phyloP scores from a whole-genome alignment of 1,284 basidiomycete genomes.

The Pseudozyma pruni region DNA sequence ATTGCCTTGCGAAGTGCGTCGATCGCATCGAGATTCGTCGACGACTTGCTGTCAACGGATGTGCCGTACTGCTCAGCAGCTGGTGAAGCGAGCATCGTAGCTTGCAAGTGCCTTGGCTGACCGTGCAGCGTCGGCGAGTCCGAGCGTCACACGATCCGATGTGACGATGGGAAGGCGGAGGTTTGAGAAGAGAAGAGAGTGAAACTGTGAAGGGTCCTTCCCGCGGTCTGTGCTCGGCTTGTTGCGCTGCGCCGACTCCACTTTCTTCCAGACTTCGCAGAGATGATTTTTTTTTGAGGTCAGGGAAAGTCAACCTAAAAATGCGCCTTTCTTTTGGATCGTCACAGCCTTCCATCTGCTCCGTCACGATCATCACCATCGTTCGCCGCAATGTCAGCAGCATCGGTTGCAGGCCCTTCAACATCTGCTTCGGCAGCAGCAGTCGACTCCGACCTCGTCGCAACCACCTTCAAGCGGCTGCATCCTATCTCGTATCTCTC shows the following conservation, averaged over 20 bases:
- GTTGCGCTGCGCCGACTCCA: slow-evolving; percentile 12
- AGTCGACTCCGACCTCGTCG: slow-evolving; percentile 27
- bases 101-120: slow-evolving; percentile 1
- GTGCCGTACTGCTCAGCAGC: slow-evolving; percentile 12
- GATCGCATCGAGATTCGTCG: slow-evolving; percentile 15
- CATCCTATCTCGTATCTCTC: slow-evolving; percentile 52
- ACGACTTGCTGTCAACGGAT: slow-evolving; percentile 2
- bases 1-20: slow-evolving; percentile 14
- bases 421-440: neutral
- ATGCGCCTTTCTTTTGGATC: neutral
- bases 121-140: neutral
- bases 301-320: neutral
- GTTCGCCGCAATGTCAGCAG: slow-evolving; percentile 23
- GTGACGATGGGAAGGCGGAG: neutral
- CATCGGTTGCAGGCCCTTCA: slow-evolving; percentile 2
- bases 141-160: neutral
- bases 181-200: neutral
- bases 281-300: slow-evolving; percentile 8
- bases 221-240: slow-evolving; percentile 26
- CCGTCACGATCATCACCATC: neutral
- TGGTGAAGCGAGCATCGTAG: slow-evolving; percentile 23
- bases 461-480: slow-evolving; percentile 53
- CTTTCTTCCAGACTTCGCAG: slow-evolving; percentile 17
- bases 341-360: neutral
- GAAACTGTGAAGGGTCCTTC: slow-evolving; percentile 6